Percentiles rank a stretch among this genome's conserved stretches.
Conservation (phyloP, 2,329 filamentous ascomycete genomes). For the Aspergillus udagawae region DNA sequence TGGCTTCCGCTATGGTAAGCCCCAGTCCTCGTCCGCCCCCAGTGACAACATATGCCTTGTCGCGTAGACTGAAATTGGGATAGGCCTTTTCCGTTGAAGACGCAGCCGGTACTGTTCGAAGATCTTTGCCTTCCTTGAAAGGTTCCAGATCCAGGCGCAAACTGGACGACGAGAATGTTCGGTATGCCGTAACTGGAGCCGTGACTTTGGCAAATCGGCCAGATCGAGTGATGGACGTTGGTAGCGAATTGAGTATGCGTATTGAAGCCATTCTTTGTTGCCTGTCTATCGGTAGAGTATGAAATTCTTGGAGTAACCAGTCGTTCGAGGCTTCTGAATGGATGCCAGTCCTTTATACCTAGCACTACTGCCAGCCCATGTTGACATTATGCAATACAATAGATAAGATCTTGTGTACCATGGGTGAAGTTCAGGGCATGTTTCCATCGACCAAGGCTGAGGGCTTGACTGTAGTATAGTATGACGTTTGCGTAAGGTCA, state of each 20-base stretch:
- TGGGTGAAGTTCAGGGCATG: background rate
- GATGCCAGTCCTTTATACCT: background rate
- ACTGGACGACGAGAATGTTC: background rate
- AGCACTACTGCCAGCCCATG: background rate
- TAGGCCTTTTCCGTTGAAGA: background rate
- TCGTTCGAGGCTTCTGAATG: background rate
- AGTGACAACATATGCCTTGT: background rate
- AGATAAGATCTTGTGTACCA: background rate
- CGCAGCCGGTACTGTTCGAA: background rate
- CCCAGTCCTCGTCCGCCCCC: background rate
- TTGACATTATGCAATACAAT: background rate
- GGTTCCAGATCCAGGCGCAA: background rate
- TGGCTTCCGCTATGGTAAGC: background rate
- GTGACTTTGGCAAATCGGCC: background rate
- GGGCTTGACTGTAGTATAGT: background rate
- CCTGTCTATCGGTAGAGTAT: background rate
- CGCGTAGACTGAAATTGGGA: background rate
- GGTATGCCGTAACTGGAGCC: background rate
- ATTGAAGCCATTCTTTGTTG: background rate
- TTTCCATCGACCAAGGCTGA: background rate
- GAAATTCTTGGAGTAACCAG: background rate
- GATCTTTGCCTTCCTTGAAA: background rate
- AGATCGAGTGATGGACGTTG: background rate
- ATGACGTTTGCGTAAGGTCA: background rate
- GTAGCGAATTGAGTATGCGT: background rate